Evolutionary conservation across 2,329 filamentous ascomycete species (phyloP), one percentile per base, ranked within the genome.

Genomic region (Exophiala sideris): DNA sequence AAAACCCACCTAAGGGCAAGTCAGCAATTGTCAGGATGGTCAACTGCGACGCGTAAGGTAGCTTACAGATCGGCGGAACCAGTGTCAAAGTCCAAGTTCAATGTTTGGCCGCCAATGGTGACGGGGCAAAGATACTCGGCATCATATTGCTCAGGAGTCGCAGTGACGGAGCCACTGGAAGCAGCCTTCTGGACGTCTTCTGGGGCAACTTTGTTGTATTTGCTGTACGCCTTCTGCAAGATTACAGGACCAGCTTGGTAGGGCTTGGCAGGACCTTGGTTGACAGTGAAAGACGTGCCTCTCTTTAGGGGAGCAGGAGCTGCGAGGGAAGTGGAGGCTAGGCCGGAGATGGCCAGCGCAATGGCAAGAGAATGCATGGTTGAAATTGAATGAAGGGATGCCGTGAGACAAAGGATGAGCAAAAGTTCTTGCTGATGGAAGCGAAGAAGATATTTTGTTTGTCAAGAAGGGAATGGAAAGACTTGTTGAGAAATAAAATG

Each of bases 71-170:
- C 85, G 39, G 83, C 77, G 59, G 76, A 86, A 58, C 77, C 85
- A 11, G 87, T 91, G 61, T 91, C 88, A 56, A 91, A 79, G 66
- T 89, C 85, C 56, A 91, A 68, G 55, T 83, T 79, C 58, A 89
- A 67, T 2, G 73, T 79, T 62, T 85, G 82, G 65, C 79, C 71
- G 41, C 87, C 88, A 58, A 90, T 74, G 2, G 73, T 76, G 44
- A 90, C 81, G 0, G 84, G 81, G 52, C 80, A 77, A 29, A 85
- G 71, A 53, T 84, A 86, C 65, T 84, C 77, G 3, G 72, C 71
- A 59, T 86, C 83, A 45, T 74, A 69, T n/a, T 69, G 62, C 56
- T 76, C 68, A 0, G 79, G 78, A 14, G 70, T 75, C 14, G 75
- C 71, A 20, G 69, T 54, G 46, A 63, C 62, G 21, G 54, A 54